Conservation (phyloP, 805 yeast genomes). For the Suhomyces faveliae region DNA sequence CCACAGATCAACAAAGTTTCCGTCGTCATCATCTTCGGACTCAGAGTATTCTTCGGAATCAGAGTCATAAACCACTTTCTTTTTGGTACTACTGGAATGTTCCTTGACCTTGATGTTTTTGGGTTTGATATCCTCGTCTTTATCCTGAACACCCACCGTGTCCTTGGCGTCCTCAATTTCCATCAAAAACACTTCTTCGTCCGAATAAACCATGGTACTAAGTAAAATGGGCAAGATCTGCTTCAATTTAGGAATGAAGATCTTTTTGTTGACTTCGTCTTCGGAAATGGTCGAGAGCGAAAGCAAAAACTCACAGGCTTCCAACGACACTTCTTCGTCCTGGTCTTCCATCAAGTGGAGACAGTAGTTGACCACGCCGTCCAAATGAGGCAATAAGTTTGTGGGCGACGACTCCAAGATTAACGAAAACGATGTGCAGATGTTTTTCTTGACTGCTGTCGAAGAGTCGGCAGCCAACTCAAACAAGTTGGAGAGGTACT, state of each 20-base stretch:
- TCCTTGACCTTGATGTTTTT: conserved; percentile 65
- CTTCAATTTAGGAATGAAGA: conserved; percentile 57
- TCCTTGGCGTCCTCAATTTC: conserved; percentile 68
- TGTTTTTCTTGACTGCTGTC: conserved; percentile 62
- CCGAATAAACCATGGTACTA: conserved; percentile 83
- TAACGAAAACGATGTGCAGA: conserved; percentile 72
- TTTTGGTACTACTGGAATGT: conserved; percentile 21
- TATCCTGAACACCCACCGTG: conserved; percentile 75
- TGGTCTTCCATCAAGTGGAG: conserved; percentile 64
- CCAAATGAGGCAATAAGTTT: conserved; percentile 72
- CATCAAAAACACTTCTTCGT: conserved; percentile 68
- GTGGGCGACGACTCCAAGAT: conserved; percentile 79
- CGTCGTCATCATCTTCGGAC: conserved; percentile 73
- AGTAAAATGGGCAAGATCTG: conserved; percentile 74
- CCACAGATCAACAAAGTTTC: conserved; percentile 75
- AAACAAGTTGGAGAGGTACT: conserved; percentile 63
- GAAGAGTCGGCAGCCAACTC: conserved; percentile 61
- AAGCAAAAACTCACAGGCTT: conserved; percentile 89
- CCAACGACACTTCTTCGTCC: conserved; percentile 77
- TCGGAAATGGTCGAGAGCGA: conserved; percentile 60
- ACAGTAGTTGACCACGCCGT: conserved; percentile 83
- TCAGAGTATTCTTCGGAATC: conserved; percentile 57
- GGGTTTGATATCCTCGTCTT: conserved; percentile 86
- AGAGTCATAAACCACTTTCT: conserved; percentile 25
- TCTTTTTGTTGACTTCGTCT: conserved; percentile 30